These are phyloP conservation scores for Carex littledalei DNA, from an alignment of 176 grass and related monocot genomes.

Conservation along the genomic window DNA sequence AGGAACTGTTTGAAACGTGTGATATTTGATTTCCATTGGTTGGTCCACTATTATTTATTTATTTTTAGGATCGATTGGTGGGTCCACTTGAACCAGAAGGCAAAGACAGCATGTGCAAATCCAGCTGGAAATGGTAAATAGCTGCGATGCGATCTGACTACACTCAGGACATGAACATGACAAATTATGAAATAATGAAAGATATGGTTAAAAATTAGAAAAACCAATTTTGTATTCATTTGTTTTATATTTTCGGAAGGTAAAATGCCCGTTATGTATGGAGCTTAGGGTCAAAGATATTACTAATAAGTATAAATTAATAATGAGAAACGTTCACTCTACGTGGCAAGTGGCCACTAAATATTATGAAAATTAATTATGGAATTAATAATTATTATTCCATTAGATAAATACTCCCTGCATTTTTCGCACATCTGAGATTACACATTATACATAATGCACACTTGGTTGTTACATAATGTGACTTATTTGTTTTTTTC, in stretches of 20 bases:
- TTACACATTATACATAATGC: no score
- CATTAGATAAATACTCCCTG: not conserved
- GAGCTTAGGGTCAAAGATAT: not conserved
- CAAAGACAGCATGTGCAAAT: constrained; percentile 6
- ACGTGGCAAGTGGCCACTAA: not conserved
- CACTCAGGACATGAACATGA: not conserved
- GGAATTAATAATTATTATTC: not conserved
- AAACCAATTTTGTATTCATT: not conserved
- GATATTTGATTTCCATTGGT: not conserved
- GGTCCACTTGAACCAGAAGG: not conserved
- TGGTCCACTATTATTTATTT: not conserved
- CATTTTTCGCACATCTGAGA: no score
- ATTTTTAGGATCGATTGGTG: no score
- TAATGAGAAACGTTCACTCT: not conserved
- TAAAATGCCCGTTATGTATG: not conserved
- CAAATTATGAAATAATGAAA: not conserved
- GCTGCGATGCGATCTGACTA: constrained; percentile 2
- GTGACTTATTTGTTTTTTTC: no score
- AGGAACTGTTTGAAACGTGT: not conserved
- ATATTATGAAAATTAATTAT: not conserved
- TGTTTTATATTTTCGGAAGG: not conserved
- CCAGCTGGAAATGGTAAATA: not conserved
- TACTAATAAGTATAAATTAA: not conserved
- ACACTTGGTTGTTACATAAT: no score
- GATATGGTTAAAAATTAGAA: not conserved